Evolutionary conservation across 768 basidiomycete genomes (phyloP), one percentile per base, ranked within the genome.

Genomic region (Amanita subjunquillea): DNA sequence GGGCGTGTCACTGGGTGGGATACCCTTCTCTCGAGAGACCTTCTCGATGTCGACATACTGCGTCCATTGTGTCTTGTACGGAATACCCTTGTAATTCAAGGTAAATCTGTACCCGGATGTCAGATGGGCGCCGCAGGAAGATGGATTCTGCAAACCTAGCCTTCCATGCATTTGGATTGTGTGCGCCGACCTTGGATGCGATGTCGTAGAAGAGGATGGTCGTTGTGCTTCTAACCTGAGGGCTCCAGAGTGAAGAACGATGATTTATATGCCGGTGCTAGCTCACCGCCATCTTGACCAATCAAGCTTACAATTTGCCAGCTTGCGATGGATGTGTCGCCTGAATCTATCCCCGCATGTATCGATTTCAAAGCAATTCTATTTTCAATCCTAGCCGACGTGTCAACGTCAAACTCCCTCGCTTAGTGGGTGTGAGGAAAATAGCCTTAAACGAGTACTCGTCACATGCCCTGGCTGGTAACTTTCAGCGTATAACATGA

Each of bases 81-180:
- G 52, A 23, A 59, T 17, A 8, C 52, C 53, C 42, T 61, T 58
- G 56, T 49, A 57, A 40, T 57, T 59, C 27, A 59, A 40, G 8
- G 55, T 50, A 36, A 56, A 59, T 53, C 58, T 59, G 39, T 27
- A 36, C 17, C 7, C 17, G 12, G 15, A 20, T 15, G 15, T 30
- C 17, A 6, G 15, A 46, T 9, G n/a, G n/a, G 30, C n/a, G n/a
- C n/a, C 2, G 15, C 34, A 9, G 15, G 6, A 3, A 2, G 44
- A 30, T n/a, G 2, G 30, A 46, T 17, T 46, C 5, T 46, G 27
- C 30, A 17, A 20, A 72, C 76, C 77, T 59, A n/a, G 63, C 61
- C 57, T 72, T 76, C 71, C 70, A 74, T 34, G 72, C 70, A 51
- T 75, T 76, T 12, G 73, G 69, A 3, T 73, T 72, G 67, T 71